Conservation (phyloP, 371 early-diverging fungal genomes). For the Gilbertella persicaria region DNA sequence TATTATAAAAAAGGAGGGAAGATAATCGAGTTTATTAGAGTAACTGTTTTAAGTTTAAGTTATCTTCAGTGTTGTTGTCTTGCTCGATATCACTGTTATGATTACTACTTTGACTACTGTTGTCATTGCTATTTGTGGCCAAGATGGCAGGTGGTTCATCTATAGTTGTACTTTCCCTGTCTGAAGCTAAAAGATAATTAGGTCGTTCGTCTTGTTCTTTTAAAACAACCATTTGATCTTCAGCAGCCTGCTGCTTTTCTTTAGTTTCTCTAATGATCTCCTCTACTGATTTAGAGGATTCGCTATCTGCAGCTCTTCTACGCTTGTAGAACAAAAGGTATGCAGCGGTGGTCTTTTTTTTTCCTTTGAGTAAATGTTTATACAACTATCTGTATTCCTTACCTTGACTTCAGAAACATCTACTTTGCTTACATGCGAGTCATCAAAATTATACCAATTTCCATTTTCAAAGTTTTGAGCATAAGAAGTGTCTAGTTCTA, state of each 20-base stretch:
- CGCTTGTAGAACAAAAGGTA: conserved; percentile 87
- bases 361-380: neutral
- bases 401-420: conserved; percentile 59
- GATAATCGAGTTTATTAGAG: neutral
- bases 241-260: conserved; percentile 33
- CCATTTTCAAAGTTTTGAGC: conserved; percentile 74
- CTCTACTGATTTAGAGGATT: conserved; percentile 15
- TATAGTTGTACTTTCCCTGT: neutral
- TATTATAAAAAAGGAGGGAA: neutral
- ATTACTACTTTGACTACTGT: neutral
- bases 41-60: neutral
- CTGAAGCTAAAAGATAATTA: neutral
- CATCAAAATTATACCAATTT: conserved; percentile 91
- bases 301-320: conserved; percentile 32
- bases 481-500: conserved; percentile 89
- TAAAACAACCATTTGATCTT: neutral
- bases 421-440: conserved; percentile 74
- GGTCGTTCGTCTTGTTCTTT: neutral
- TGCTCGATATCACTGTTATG: neutral
- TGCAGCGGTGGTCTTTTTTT: conserved; percentile 66
- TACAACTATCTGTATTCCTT: no score
- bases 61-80: no score
- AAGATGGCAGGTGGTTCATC: neutral
- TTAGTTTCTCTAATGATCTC: conserved; percentile 17
- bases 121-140: neutral